phyloP scores from a whole-genome alignment of 2,329 filamentous ascomycete species.

The Purpureocillium takamizusanense region DNA sequence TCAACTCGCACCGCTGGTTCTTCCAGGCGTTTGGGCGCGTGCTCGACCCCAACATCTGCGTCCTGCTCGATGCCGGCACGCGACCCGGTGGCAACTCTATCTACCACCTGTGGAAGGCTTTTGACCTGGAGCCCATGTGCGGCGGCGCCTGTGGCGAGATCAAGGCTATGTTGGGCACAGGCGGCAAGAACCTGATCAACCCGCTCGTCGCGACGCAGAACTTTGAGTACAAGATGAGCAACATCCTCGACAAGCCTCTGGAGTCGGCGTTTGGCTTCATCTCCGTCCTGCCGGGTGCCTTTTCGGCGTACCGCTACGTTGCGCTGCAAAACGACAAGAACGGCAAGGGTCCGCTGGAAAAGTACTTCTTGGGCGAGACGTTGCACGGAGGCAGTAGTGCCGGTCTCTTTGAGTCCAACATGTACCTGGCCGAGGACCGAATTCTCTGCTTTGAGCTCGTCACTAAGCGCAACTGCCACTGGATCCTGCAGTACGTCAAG shows the following conservation, averaged over 20 bases:
- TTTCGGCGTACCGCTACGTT: constrained; percentile 94
- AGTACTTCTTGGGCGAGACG: constrained; percentile 95
- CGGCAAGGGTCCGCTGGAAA: constrained; percentile 83
- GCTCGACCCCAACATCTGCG: constrained; percentile 91
- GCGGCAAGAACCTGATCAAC: constrained; percentile 82
- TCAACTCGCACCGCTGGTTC: constrained; percentile 99
- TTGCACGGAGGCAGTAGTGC: constrained; percentile 87
- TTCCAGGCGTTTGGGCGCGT: constrained; percentile 94
- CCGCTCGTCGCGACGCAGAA: constrained; percentile 94
- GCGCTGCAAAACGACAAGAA: constrained; percentile 96
- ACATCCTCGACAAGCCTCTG: constrained; percentile 94
- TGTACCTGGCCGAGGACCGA: constrained; percentile 98
- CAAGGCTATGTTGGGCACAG: constrained; percentile 87
- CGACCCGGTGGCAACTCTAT: constrained; percentile 90
- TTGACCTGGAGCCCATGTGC: constrained; percentile 95
- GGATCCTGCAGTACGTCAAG: constrained; percentile 98
- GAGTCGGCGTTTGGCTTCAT: constrained; percentile 98
- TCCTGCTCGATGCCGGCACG: constrained; percentile 91
- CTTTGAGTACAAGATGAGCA: constrained; percentile 99
- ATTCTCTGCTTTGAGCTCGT: constrained; percentile 98
- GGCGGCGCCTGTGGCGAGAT: constrained; percentile 97
- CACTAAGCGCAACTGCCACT: constrained; percentile 92
- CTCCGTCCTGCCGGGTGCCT: constrained; percentile 89
- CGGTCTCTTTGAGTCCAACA: constrained; percentile 96
- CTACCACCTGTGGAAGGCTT: constrained; percentile 97